phyloP scores from a whole-genome alignment of 257 asterid species.

The Solanum acaule region DNA sequence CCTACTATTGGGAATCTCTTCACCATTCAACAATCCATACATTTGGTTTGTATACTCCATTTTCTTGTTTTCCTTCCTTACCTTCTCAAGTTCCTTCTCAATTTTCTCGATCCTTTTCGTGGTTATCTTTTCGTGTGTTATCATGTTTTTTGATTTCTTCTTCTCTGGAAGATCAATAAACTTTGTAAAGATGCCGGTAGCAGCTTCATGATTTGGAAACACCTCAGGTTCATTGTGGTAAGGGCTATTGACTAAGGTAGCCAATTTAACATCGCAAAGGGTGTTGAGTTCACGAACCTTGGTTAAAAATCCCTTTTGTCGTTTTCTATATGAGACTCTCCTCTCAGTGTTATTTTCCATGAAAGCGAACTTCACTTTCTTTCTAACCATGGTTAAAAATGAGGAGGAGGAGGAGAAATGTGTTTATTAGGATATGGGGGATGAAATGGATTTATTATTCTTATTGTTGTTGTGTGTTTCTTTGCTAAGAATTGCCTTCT shows the following conservation, averaged over 20 bases:
- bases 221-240: not conserved
- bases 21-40: not conserved
- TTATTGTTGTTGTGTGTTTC: not conserved
- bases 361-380: not conserved
- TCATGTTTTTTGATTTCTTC: not conserved
- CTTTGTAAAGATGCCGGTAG: not conserved
- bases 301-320: not conserved
- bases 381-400: not conserved
- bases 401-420: not conserved
- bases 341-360: not conserved
- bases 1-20: not conserved
- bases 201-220: not conserved
- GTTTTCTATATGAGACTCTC: not conserved
- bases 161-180: not conserved
- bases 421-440: not conserved
- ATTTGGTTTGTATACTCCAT: not conserved
- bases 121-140: not conserved
- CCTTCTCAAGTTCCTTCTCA: not conserved
- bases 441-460: not conserved
- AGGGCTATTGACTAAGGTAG: not conserved
- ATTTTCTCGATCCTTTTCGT: not conserved
- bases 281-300: not conserved
- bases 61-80: not conserved
- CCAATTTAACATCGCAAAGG: not conserved
- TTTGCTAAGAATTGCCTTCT: not conserved